Base-by-base conservation (phyloP, 495 filamentous ascomycete genomes). In the Aspergillus avenaceus region DNA sequence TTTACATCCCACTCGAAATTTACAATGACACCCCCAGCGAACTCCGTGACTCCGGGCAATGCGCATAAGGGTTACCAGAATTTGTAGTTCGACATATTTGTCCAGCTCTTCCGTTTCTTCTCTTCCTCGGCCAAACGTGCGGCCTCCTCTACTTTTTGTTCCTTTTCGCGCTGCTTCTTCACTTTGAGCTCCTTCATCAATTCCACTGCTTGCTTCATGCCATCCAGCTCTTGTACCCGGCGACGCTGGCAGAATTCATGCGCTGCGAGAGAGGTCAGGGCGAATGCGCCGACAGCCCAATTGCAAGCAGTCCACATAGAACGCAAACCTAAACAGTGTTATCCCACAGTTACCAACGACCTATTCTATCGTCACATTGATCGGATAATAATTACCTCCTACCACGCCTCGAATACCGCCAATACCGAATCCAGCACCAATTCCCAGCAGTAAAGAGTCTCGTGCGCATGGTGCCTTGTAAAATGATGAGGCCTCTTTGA, bases 391-490 rank as follows among this genome's bases (percentile, higher is more conserved):
- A 16, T 73, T 77, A 93, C 90, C 85, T 70, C 90, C 85, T 41
- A 88, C 67, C 11, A 97, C 64, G 62, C 79, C 85, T 34, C 86
- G 77, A 32, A 88, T 50, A 29, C 81, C 84, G 36, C 91, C 91
- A 25, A 88, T 62, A 18, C 73, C 86, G 51, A 90, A 85, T 8
- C 88, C 91, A 5, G 78, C 76, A 2, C 80, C 84, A 57, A 97
- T 93, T 21, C 91, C 93, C 1, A 84, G 82, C 60, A 97, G 69
- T 48, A 96, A 69, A 13, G 88, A 83, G 56, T 93, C 84, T 23
- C 92, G 81, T 4, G 87, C 84, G 68, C 93, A 97, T 16, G 92
- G 93, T 52, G 81, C 75, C 60, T 86, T 84, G 66, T 91, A 83
- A 49, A 96, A 77, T 8, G 81, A 78, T 22, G 82, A 73, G 47